Evolutionary conservation across 2,329 filamentous ascomycete genomes (phyloP), one percentile per base, ranked within the genome.

Genomic region (Nigrospora sphaerica): DNA sequence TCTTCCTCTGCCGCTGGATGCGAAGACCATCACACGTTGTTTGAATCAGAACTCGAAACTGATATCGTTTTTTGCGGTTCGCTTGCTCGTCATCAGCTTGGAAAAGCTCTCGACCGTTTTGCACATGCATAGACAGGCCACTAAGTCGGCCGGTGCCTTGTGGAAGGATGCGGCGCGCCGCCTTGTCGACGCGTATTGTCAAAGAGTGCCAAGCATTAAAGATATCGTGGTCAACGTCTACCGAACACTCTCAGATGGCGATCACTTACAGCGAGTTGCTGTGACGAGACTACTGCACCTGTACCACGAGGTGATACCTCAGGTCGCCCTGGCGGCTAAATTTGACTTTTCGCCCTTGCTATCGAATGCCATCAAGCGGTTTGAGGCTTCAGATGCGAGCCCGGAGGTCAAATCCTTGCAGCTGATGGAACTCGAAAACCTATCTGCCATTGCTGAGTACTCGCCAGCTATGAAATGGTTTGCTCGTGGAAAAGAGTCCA

Each of bases 401-500:
- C 64, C 67, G 3, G 66, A 72, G 45, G 67, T 74, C 42, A 65
- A 72, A 42, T 73, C 74, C 1, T 69, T 91, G 40, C 72, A 80
- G 18, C 63, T 86, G 11, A 78, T 91, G 57, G 88, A 95, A 64
- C 70, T 96, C 28, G 84, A 90, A 61, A 87, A 92, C 61, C 72
- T 95, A 16, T 79, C 95, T 16, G 77, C 82, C 31, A 87, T 96
- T 60, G 89, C 91, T 4, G 80, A 82, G 51, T 81, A 84, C 56
- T 95, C 90, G 3, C 82, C 87, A 0, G 83, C 84, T 6, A 93
- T 95, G 83, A 82, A 86, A 51, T 97, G 92, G 92, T 96, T 93
- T 70, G 77, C 86, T 51, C 91, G 87, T 58, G 78, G 71, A 48
- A 79, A 85, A 52, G 74, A 74, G 1, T 70, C 86, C n/a, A 61